These are phyloP conservation scores for Brassica incana DNA, from an alignment of 345 rosid genomes.

Conservation along the genomic window DNA sequence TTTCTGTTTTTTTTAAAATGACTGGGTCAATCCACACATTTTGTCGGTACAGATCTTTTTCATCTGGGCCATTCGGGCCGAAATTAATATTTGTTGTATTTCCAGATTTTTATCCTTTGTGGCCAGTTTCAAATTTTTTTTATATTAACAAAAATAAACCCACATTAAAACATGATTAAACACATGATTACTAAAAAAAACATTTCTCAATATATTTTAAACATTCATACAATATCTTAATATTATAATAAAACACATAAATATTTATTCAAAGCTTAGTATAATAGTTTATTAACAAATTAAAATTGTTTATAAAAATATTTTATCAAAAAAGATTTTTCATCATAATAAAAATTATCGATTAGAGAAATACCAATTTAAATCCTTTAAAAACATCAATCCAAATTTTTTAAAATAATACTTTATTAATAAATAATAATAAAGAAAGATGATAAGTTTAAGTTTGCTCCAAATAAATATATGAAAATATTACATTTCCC, in stretches of 20 bases:
- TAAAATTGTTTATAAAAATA: background rate
- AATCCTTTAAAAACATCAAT: background rate
- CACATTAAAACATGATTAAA: too few relatives aligned
- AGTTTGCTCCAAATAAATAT: too few relatives aligned
- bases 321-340: background rate
- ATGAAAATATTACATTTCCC: background rate
- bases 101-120: background rate
- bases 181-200: background rate
- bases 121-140: background rate
- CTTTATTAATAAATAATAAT: too few relatives aligned
- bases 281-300: background rate
- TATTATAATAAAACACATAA: background rate
- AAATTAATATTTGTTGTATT: background rate
- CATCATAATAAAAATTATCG: background rate
- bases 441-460: background rate
- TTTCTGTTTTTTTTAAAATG: too few relatives aligned
- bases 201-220: too few relatives aligned
- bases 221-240: background rate
- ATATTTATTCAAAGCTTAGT: background rate
- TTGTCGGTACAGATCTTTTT: too few relatives aligned
- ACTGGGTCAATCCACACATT: background rate
- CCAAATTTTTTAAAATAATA: background rate
- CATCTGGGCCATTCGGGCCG: background rate
- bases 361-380: too few relatives aligned
- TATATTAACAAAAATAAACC: background rate